Evolutionary conservation across 2,329 filamentous ascomycete species (phyloP).

Genomic region (Macrophomina pseudophaseolina): DNA sequence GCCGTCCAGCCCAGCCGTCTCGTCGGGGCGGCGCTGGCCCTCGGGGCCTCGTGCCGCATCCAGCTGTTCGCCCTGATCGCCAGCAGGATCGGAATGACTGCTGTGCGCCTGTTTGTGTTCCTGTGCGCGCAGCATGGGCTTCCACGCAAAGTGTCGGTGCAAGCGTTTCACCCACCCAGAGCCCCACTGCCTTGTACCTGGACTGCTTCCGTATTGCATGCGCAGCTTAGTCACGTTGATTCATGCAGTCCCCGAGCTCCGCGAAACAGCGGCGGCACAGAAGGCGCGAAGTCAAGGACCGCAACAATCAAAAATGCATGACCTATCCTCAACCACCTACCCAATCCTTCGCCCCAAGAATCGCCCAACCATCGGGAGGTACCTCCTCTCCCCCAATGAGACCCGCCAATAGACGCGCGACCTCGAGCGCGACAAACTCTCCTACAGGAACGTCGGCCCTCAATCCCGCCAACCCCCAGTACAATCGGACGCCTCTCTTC

Average conservation of each 20-base stretch:
- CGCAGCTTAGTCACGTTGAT: not conserved
- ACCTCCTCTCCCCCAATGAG: not conserved
- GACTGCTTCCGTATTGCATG: not conserved
- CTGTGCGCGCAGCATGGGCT: not conserved
- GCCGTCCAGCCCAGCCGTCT: not conserved
- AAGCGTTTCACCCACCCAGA: constrained; percentile 5
- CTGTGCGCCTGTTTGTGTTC: not conserved
- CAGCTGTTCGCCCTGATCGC: not conserved
- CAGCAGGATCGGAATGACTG: not conserved
- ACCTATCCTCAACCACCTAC: not conserved
- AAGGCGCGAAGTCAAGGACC: not conserved
- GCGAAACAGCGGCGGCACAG: not conserved
- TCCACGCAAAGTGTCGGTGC: not conserved
- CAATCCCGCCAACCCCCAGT: constrained; percentile 1
- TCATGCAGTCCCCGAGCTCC: not conserved
- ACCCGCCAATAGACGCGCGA: not conserved
- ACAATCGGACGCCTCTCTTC: not conserved
- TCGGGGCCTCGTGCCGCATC: not conserved
- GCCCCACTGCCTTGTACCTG: not conserved
- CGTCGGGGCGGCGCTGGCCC: not conserved
- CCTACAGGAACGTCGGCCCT: constrained; percentile 11
- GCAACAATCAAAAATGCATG: not conserved
- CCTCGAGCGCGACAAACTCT: not conserved
- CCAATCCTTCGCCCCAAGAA: not conserved
- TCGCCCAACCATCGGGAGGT: not conserved